A percentile compares a stretch with the other conserved stretches of the same genome.
Evolutionary conservation across 768 basidiomycete species (phyloP).

Genomic region (Termitomyces sp.): DNA sequence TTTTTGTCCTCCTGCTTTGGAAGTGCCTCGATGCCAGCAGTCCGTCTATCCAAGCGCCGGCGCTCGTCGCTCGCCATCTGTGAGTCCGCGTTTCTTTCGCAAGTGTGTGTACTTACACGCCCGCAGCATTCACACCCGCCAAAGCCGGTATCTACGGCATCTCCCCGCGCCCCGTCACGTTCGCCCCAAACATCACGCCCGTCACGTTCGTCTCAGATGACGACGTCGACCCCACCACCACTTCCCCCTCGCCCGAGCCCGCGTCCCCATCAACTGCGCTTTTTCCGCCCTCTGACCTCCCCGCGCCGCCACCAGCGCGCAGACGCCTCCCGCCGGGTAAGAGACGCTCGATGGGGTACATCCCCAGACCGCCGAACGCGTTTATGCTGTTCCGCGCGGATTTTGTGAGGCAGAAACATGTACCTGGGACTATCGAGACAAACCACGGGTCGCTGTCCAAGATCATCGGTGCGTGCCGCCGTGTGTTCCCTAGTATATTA

Average conservation of each 20-base stretch:
- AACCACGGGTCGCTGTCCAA: slow-evolving; percentile 28
- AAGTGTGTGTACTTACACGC: too few relatives aligned
- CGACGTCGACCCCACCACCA: slow-evolving; percentile 21
- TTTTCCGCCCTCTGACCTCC: slow-evolving; percentile 51
- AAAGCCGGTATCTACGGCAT: slow-evolving; percentile 56
- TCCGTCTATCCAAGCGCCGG: slow-evolving; percentile 15
- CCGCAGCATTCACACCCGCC: slow-evolving; percentile 34
- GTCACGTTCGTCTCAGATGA: slow-evolving; percentile 24
- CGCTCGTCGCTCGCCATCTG: slow-evolving; percentile 15
- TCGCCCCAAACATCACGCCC: slow-evolving; percentile 38
- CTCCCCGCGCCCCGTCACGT: slow-evolving; percentile 47
- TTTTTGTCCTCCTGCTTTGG: slow-evolving; percentile 20
- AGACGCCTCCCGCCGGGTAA: slow-evolving; percentile 58
- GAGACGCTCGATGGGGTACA: slow-evolving; percentile 58
- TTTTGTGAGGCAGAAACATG: slow-evolving; percentile 76
- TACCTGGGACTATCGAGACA: slow-evolving; percentile 64
- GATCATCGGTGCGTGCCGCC: slow-evolving; percentile 66
- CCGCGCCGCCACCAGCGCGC: slow-evolving; percentile 35
- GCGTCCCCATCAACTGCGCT: slow-evolving; percentile 34
- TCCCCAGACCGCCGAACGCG: slow-evolving; percentile 80
- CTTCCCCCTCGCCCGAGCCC: slow-evolving; percentile 27
- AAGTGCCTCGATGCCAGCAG: slow-evolving; percentile 15
- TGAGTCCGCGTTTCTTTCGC: too few relatives aligned
- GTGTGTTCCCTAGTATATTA: too few relatives aligned
- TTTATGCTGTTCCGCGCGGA: slow-evolving; percentile 87